Conservation (phyloP, 371 early-diverging fungal species). For the Gilbertella persicaria region DNA sequence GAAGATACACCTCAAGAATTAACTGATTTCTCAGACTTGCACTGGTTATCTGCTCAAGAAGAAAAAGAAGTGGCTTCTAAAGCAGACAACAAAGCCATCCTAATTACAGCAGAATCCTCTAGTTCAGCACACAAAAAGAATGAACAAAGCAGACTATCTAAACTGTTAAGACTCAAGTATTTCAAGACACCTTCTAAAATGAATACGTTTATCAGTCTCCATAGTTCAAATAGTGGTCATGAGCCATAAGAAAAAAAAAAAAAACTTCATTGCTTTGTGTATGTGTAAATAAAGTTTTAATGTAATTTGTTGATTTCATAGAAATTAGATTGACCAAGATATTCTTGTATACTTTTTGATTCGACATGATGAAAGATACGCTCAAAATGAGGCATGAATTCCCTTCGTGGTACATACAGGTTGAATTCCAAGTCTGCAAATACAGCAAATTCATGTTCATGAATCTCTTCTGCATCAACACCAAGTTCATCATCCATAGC, state of each 20-base stretch:
- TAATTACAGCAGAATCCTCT: conserved; percentile 2
- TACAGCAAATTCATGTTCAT: conserved; percentile 82
- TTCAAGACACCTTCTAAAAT: conserved; percentile 8
- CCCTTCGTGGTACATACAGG: conserved; percentile 76
- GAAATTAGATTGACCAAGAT: conserved; percentile 53
- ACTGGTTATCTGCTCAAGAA: conserved; percentile 37
- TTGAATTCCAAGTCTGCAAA: conserved; percentile 86
- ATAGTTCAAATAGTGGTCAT: conserved; percentile 6
- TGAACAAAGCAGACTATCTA: neutral
- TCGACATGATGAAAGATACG: conserved; percentile 61
- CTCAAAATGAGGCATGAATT: conserved; percentile 88
- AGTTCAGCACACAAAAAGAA: neutral
- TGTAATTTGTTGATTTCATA: conserved; percentile 26
- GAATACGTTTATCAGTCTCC: conserved; percentile 21
- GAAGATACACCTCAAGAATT: conserved; percentile 22
- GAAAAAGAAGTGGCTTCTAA: conserved; percentile 22
- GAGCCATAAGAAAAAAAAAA: neutral
- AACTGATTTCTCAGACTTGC: neutral
- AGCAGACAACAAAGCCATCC: neutral
- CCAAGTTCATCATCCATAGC: conserved; percentile 60
- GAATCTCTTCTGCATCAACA: conserved; percentile 77
- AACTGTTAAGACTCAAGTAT: neutral
- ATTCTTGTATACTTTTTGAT: conserved; percentile 54
- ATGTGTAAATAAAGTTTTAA: neutral
- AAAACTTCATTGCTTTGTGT: neutral